Evolutionary conservation across 768 basidiomycete species (phyloP).

Genomic region (Tricholoma saponaceum): DNA sequence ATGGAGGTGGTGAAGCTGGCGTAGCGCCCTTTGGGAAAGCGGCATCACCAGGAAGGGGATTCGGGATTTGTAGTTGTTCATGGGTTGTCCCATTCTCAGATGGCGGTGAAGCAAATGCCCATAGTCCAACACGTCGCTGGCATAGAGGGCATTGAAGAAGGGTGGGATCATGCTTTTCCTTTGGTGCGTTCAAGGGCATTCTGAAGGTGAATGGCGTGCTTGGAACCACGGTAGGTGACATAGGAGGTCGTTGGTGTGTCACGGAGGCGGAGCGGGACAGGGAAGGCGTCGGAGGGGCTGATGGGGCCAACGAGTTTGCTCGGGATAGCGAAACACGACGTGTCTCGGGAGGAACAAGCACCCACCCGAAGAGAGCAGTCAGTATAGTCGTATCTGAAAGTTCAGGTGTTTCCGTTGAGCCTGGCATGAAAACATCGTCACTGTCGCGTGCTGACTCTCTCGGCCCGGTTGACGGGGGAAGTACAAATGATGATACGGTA

Average conservation of each 20-base stretch:
- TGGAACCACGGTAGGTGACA: conserved; percentile 11
- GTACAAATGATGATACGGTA: conserved; percentile 37
- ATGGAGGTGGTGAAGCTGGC: conserved; percentile 14
- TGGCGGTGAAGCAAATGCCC: conserved; percentile 51
- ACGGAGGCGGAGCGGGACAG: conserved; percentile 12
- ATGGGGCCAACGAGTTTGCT: conserved; percentile 25
- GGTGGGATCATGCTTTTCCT: conserved; percentile 39
- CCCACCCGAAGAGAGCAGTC: conserved; percentile 49
- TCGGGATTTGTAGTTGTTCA: background rate
- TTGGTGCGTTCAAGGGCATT: conserved; percentile 21
- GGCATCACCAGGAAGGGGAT: background rate
- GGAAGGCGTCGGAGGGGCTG: conserved; percentile 25
- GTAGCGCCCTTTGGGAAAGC: conserved; percentile 10
- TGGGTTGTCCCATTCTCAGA: conserved; percentile 1
- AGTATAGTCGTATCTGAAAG: conserved; percentile 41
- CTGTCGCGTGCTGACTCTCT: conserved; percentile 3
- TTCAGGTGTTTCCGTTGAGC: conserved; percentile 10
- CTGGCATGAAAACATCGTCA: conserved; percentile 13
- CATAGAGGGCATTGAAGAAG: conserved; percentile 67
- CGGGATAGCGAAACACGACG: conserved; percentile 29
- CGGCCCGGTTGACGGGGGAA: conserved; percentile 2
- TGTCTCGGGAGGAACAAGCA: conserved; percentile 33
- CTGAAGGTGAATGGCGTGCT: conserved; percentile 17
- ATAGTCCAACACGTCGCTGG: conserved; percentile 75
- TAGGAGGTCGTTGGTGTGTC: conserved; percentile 8